phyloP scores from a whole-genome alignment of 2,329 filamentous ascomycete genomes.

The Penicillium sp. region DNA sequence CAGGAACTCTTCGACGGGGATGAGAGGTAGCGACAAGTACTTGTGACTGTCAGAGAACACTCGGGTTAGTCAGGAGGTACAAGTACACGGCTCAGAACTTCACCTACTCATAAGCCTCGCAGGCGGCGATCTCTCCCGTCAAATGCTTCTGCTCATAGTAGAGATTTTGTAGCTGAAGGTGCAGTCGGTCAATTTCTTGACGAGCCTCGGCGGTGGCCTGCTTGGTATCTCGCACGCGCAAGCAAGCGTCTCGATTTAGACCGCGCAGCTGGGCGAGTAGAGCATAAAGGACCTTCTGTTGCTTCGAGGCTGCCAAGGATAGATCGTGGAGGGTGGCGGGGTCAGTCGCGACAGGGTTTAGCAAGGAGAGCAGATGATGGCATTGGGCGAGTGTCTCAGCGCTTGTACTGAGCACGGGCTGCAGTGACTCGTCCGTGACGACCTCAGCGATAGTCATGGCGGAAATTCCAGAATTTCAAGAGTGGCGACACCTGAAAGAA shows the following conservation, averaged over 20 bases:
- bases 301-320: conserved; percentile 63
- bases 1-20: conserved; percentile 80
- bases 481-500: not conserved
- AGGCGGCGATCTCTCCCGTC: conserved; percentile 83
- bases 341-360: conserved; percentile 48
- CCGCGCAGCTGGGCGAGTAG: conserved; percentile 77
- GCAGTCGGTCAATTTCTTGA: conserved; percentile 85
- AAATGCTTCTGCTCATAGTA: conserved; percentile 95
- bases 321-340: conserved; percentile 49
- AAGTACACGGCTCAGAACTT: not conserved
- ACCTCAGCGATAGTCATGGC: conserved; percentile 57
- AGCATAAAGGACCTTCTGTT: conserved; percentile 77
- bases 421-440: conserved; percentile 64
- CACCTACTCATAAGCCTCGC: conserved; percentile 80
- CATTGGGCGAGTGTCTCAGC: conserved; percentile 70
- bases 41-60: conserved; percentile 56
- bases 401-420: conserved; percentile 69
- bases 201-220: conserved; percentile 79
- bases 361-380: conserved; percentile 56
- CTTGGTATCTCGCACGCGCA: conserved; percentile 82
- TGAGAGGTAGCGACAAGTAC: conserved; percentile 80
- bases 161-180: conserved; percentile 90
- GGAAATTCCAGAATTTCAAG: not conserved
- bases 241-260: conserved; percentile 76
- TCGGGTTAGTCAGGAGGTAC: conserved; percentile 7